A percentile compares a stretch with the other conserved stretches of the same genome.
Evolutionary conservation across 306 rosid species (phyloP).

Genomic region (Pyrus bretschneideri): DNA sequence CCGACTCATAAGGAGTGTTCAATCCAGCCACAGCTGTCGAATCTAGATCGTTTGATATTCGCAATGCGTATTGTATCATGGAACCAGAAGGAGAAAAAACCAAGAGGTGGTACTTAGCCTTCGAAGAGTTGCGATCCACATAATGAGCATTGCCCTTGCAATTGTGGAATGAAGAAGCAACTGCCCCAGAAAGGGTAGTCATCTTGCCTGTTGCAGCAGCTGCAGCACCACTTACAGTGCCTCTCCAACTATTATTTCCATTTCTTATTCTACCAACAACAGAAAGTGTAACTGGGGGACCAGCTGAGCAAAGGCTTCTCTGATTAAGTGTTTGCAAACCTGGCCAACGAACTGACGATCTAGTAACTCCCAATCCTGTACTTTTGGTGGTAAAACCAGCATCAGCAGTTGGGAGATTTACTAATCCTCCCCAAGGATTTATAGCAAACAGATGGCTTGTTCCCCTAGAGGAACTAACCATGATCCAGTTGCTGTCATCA

Average conservation of each 20-base stretch:
- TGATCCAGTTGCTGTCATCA: constrained; percentile 92
- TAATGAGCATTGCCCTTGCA: constrained; percentile 42
- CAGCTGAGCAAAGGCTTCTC: constrained; percentile 39
- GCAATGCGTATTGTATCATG: constrained; percentile 72
- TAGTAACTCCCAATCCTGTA: constrained; percentile 34
- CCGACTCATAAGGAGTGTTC: constrained; percentile 42
- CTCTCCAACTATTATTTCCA: constrained; percentile 84
- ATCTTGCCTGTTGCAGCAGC: constrained; percentile 85
- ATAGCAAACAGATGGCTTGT: constrained; percentile 90
- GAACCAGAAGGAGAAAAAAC: constrained; percentile 84
- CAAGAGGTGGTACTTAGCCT: constrained; percentile 58
- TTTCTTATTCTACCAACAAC: constrained; percentile 76
- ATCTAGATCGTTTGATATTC: constrained; percentile 41
- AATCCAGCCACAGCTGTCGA: constrained; percentile 37
- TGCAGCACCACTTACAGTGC: constrained; percentile 87
- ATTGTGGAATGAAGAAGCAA: constrained; percentile 73
- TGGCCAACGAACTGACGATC: constrained; percentile 32
- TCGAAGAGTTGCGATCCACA: constrained; percentile 40
- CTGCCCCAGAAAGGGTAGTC: constrained; percentile 57
- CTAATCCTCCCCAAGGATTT: constrained; percentile 80
- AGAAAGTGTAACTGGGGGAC: constrained; percentile 72
- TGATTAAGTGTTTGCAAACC: constrained; percentile 43
- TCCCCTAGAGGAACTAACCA: constrained; percentile 97
- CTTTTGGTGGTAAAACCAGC: constrained; percentile 31
- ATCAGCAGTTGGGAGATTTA: constrained; percentile 49